Percentiles rank a stretch among this genome's conserved stretches.
Conservation (phyloP, 2,329 filamentous ascomycete species). For the Penicillium brevicompactum region DNA sequence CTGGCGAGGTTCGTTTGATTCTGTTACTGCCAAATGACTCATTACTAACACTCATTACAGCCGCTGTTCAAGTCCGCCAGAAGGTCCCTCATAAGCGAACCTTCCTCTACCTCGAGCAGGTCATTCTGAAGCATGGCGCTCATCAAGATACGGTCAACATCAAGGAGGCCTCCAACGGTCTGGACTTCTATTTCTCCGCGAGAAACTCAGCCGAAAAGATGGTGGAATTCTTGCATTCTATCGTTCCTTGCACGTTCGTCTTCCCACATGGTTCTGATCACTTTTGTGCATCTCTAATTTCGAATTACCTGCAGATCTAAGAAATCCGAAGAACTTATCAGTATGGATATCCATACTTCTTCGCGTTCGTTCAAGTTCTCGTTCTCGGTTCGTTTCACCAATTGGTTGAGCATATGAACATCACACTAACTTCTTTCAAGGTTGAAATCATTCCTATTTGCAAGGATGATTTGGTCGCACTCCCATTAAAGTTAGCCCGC, state of each 20-base stretch:
- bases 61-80: conserved; percentile 90
- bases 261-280: not conserved
- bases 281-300: not conserved
- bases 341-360: conserved; percentile 86
- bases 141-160: conserved; percentile 96
- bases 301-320: conserved; percentile 62
- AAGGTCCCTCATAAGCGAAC: conserved; percentile 95
- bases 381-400: conserved; percentile 59
- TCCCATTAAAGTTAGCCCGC: conserved; percentile 87
- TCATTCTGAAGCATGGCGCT: conserved; percentile 91
- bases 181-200: conserved; percentile 92
- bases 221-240: conserved; percentile 83
- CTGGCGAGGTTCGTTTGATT: conserved; percentile 61
- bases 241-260: conserved; percentile 65
- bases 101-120: conserved; percentile 82
- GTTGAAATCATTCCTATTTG: conserved; percentile 88
- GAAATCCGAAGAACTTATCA: conserved; percentile 91
- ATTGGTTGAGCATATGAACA: not conserved
- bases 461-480: conserved; percentile 93
- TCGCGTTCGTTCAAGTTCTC: conserved; percentile 94
- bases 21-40: not conserved
- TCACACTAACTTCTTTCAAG: not conserved
- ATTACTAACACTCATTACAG: conserved; percentile 38
- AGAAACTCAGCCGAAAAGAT: conserved; percentile 92
- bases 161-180: conserved; percentile 91